Evolutionary conservation across 2,329 filamentous ascomycete genomes (phyloP), one percentile per base, ranked within the genome.

Genomic region (Geosmithia morbida): DNA sequence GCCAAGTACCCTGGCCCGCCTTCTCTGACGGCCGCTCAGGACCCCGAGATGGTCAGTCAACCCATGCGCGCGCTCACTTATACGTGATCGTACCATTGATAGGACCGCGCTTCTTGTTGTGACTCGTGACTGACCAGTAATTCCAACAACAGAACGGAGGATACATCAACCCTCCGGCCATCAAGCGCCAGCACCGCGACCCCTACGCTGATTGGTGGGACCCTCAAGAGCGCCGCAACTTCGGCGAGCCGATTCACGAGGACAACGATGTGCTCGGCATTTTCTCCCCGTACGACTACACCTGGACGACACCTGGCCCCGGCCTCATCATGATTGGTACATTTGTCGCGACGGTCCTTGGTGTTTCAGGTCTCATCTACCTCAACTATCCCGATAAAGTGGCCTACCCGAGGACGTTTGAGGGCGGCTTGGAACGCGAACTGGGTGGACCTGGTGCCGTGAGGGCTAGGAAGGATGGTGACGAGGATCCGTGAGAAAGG

Each of bases 131-230:
- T 59, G 51, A 59, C 54, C 53, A 45, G 57, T 50, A 54, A 53
- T 51, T 40, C 14, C 48, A 54, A 52, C 19, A n/a, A 50, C 62
- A 89, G 85, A 94, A 89, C 66, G 87, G 86, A 60, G 84, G 83
- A 65, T 92, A 87, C 65, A 75, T 85, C 60, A 87, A 89, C 68
- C 85, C 86, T 49, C 79, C 81, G 14, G 68, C 74, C 48, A 71
- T 90, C 66, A 96, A 95, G 75, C 85, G 90, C 56, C 83, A 88
- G 65, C 85, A 87, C 70, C 87, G 92, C 63, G 92, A 97, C 66
- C 92, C 94, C 37, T 79, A 97, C 64, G 90, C 68, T 61, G 82
- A 87, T 61, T 98, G 88, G 87, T 97, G 88, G 87, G 90, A 98
- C 68, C 85, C 88, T 66, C 92, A 98, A 70, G 92, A 97, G 67